Base-by-base conservation (phyloP, 192 early-diverging fungal genomes). In the Funneliformis geosporum region DNA sequence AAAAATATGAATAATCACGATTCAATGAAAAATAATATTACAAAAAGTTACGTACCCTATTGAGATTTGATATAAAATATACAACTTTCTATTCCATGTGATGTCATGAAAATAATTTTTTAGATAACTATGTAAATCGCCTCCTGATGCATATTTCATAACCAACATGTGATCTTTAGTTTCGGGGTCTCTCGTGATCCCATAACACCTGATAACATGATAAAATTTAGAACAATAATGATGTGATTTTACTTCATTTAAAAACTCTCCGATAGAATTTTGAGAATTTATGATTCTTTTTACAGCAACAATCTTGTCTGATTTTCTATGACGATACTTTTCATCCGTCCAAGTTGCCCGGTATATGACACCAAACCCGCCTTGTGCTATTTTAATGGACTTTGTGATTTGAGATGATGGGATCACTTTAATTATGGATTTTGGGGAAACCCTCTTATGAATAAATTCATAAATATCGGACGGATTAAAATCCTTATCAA, bases 141-240 rank as follows among this genome's bases (percentile, higher is more conserved):
- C 73, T 50, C 14, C 28, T 60, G 21, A 10, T 14, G 73, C 73
- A 75, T 33, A 55, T 39, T 75, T 9, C 73, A 75, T 75, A 60
- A 75, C 12, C 18, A 75, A 25, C 8, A 75, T 47, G 16, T 44
- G 33, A 14, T 75, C 50, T 14, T 59, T 7, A 1, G 23, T 75
- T 8, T 75, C 50, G 8, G 73, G 73, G 4, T 60, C 27, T 60
- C 16, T 23, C 16, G 72, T 59, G n/a, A 75, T 9, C 10, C 55
- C 73, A 59, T 39, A 38, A 3, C 39, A 69, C 2, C 18, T 27
- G 21, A 65, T 27, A 18, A 39, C 4, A 69, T 69, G 16, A 16
- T 11, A 12, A 40, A 28, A 38, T 7, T 27, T 33, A 33, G 33
- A 28, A 27, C 21, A 64, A 16, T 23, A 2, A 3, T 10, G 0